Percentiles rank a stretch among this genome's conserved stretches.
Conservation (phyloP, 2,329 filamentous ascomycete species). For the Grosmannia penicillata region DNA sequence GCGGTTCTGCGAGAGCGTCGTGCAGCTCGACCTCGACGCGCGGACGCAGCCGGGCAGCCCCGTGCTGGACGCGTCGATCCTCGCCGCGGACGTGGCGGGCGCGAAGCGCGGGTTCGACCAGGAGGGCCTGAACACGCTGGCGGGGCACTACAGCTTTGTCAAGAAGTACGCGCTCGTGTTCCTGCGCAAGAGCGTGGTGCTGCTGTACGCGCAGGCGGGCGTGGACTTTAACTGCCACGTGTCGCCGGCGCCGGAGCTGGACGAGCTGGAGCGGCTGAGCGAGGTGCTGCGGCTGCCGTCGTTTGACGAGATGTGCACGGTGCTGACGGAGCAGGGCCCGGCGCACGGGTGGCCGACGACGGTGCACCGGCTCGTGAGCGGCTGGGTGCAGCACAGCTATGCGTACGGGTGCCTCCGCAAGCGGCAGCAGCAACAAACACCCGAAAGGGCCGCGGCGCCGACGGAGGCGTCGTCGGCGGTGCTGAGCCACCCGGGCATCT, state of each 20-base stretch:
- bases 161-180: constrained; percentile 82
- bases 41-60: constrained; percentile 5
- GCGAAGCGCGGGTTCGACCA: constrained; percentile 38
- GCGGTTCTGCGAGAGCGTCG: constrained; percentile 35
- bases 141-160: constrained; percentile 44
- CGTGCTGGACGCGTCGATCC: constrained; percentile 16
- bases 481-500: constrained; percentile 73
- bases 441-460: neutral
- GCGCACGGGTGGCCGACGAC: constrained; percentile 33
- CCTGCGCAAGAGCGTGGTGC: constrained; percentile 68
- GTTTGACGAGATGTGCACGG: constrained; percentile 62
- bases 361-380: constrained; percentile 32
- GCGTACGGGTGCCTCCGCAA: constrained; percentile 15
- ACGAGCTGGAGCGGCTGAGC: constrained; percentile 72
- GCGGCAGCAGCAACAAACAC: constrained; percentile 1
- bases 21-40: constrained; percentile 27
- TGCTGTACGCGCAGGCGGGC: constrained; percentile 78
- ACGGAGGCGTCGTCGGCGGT: constrained; percentile 24
- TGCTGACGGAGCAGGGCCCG: constrained; percentile 27
- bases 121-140: constrained; percentile 35
- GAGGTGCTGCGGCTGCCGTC: constrained; percentile 61
- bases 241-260: constrained; percentile 45
- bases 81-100: constrained; percentile 16
- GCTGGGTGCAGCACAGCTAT: constrained; percentile 55
- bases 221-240: constrained; percentile 69